Conservation (phyloP, 2,329 filamentous ascomycete genomes). For the Decorospora gaudefroyi region DNA sequence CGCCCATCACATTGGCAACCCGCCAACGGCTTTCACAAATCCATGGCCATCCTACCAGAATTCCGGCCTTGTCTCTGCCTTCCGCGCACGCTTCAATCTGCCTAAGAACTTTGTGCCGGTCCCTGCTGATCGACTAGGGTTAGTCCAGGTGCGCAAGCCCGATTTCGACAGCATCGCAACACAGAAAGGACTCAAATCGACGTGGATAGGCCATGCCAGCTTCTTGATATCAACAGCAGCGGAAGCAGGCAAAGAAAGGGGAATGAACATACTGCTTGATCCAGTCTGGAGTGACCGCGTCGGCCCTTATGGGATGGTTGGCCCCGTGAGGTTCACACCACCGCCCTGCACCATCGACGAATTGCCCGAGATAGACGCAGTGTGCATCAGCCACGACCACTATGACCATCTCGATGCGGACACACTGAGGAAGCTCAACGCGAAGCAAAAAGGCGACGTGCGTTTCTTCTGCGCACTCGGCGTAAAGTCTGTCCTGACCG, state of each 20-base stretch:
- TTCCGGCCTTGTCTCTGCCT: constrained; percentile 26
- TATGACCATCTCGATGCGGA: constrained; percentile 60
- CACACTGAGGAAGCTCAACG: constrained; percentile 51
- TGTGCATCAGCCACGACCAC: constrained; percentile 61
- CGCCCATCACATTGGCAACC: constrained; percentile 51
- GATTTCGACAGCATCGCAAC: constrained; percentile 44
- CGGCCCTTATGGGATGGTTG: constrained; percentile 53
- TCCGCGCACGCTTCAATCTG: constrained; percentile 47
- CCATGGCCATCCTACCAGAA: constrained; percentile 55
- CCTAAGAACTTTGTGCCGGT: constrained; percentile 55
- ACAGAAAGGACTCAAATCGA: constrained; percentile 49
- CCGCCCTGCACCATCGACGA: constrained; percentile 57
- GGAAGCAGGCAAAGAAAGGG: constrained; percentile 37
- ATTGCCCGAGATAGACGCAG: constrained; percentile 57
- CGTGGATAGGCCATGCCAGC: constrained; percentile 59
- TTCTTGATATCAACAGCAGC: constrained; percentile 54
- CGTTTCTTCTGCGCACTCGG: constrained; percentile 53
- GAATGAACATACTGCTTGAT: constrained; percentile 56
- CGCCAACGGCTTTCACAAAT: constrained; percentile 55
- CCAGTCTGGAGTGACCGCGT: constrained; percentile 59
- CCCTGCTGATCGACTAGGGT: constrained; percentile 47
- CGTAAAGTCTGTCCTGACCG: constrained; percentile 45
- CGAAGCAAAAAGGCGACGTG: constrained; percentile 43
- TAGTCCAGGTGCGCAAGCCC: constrained; percentile 51
- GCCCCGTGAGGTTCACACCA: constrained; percentile 58